Evolutionary conservation across 1,139 yeast species (phyloP).

Genomic region (Zygotorulaspora mrakii): DNA sequence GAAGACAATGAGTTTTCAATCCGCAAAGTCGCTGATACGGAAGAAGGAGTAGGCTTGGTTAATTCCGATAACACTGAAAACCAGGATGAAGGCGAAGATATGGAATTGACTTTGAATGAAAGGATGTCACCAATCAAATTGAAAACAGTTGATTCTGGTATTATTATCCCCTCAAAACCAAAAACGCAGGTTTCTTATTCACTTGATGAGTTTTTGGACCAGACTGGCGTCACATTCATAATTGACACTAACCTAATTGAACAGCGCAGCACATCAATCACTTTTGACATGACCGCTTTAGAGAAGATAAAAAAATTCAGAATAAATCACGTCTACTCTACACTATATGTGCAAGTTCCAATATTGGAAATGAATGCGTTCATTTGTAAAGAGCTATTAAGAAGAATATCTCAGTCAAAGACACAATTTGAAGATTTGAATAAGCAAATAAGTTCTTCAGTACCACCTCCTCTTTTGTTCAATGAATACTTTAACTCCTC

Average conservation of each 20-base stretch:
- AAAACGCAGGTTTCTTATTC: conserved; percentile 13
- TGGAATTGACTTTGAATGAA: conserved; percentile 28
- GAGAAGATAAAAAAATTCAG: conserved; percentile 14
- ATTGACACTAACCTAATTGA: conserved; percentile 11
- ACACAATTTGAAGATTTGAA: conserved; percentile 47
- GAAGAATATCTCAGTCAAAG: conserved; percentile 49
- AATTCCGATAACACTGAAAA: no score
- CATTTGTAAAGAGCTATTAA: conserved; percentile 51
- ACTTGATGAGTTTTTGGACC: conserved; percentile 40
- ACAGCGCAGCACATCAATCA: conserved; percentile 6
- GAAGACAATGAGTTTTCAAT: conserved; percentile 8
- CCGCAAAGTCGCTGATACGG: no score
- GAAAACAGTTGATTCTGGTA: conserved; percentile 13
- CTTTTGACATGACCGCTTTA: conserved; percentile 5
- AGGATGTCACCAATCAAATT: conserved; percentile 35
- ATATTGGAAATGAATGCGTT: conserved; percentile 49
- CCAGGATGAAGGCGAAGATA: conserved; percentile 17
- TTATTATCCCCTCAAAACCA: background rate
- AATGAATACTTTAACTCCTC: conserved; percentile 24
- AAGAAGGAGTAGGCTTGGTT: background rate
- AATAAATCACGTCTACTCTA: conserved; percentile 20
- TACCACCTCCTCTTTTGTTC: conserved; percentile 28
- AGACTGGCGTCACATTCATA: conserved; percentile 50
- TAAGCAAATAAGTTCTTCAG: conserved; percentile 37
- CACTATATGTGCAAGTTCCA: conserved; percentile 36